Evolutionary conservation across 345 rosid species (phyloP), one percentile per base, ranked within the genome.

Genomic region (Ceriops decandra): DNA sequence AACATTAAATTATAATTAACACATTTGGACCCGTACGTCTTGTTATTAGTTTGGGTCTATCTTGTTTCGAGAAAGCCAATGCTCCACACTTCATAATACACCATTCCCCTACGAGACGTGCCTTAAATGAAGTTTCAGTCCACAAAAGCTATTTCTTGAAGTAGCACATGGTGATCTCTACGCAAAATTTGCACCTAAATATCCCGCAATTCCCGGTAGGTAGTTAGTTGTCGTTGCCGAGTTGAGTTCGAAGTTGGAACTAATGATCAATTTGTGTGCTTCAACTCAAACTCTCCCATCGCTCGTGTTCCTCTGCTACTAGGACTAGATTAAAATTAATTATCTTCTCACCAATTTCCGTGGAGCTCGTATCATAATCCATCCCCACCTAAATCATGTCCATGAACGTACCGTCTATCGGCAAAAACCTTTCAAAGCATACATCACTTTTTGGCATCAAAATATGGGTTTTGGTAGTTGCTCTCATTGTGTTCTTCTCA

Each of bases 391-490:
- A 5, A 57, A 72, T 56, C 71, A 82, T 79, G 77, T 60, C 80
- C 51, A 62, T 57, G 57, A 67, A 70, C 57, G 15, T 26, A 63
- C 47, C 84, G 26, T 58, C 68, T 20, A 38, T 82, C 20, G n/a
- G 47, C 66, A 30, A 20, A 31, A 69, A 58, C 33, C 84, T 85
- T 67, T 67, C 76, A 60, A 82, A 72, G 52, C 85, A 74, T 31
- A 82, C 85, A 59, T 68, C 85, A 1, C 73, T 88, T 32, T 82
- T 88, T 7, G 89, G 88, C 47, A 60, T 85, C 71, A 73, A 59
- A 49, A 66, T 87, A 60, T 83, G 87, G 92, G 61, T 92, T 57
- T 72, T 85, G 20, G 62, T 92, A 30, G 60, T 84, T 24, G 68
- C 64, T 24, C 63, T 76, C 49, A 16, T 60, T 24, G 63, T 62